Base-by-base conservation (phyloP, 305 asterid species). In the Lippia alba region DNA sequence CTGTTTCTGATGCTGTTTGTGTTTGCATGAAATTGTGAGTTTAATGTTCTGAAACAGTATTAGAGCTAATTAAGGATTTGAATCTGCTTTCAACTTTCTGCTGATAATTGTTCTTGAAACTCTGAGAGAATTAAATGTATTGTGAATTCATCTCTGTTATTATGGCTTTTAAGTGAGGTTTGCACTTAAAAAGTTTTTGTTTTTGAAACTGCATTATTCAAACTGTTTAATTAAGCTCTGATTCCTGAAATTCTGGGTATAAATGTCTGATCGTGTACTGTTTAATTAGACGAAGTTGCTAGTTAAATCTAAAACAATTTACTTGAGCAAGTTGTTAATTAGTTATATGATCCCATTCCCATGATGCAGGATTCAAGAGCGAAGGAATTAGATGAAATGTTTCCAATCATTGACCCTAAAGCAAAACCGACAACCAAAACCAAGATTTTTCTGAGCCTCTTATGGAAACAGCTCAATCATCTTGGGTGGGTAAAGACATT, bases 381-480 rank as follows among this genome's bases (percentile, higher is more conserved):
- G 17, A 80, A 81, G 69, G 91, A 87, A 73, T 56, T 90, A 16
- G 96, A 95, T 62, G 93, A 78, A 46, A 73, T 87, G 85, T 92
- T 92, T 74, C 97, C 98, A 1, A 59, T 85, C 30, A 80, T 84
- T 19, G 87, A 89, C 60, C 82, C 69, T 7, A 82, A 83, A 60
- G 96, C 95, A 59, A 91, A 91, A 72, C 92, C 96, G 14, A 86
- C 91, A 12, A 70, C 86, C 49, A 92, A 84, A 78, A 86, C 96
- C 16, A 90, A 83, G 88, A 89, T 92, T 74, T 95, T 92, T 73
- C 39, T 76, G 51, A 74, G 82, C 70, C 86, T 95, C 33, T 76
- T 92, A 14, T 92, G 99, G 99, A 95, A 89, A 77, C 97, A 92
- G 79, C 98, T 95, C 75, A 87, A 84, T 76, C 99, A 92, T 83